These are phyloP conservation scores for Rhizopogon vulgaris DNA, from an alignment of 768 basidiomycete genomes.

Conservation along the genomic window DNA sequence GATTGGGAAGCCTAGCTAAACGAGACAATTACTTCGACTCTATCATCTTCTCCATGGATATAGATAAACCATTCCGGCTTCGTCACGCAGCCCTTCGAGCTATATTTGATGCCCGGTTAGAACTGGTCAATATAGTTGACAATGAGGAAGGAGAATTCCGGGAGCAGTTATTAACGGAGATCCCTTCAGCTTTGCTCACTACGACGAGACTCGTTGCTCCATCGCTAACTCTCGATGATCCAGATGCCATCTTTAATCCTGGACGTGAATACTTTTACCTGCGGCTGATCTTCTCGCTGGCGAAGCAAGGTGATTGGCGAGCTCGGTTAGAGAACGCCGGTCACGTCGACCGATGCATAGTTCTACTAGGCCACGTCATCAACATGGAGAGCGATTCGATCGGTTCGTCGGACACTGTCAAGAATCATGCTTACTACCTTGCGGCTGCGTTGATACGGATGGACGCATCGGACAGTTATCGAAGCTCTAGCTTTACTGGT, in stretches of 20 bases:
- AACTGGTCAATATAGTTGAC: background rate
- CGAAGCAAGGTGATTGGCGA: background rate
- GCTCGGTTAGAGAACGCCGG: background rate
- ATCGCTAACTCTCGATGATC: background rate
- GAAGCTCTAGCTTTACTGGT: background rate
- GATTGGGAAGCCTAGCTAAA: background rate
- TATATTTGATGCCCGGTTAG: background rate
- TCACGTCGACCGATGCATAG: background rate
- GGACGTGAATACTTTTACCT: background rate
- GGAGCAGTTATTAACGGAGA: background rate
- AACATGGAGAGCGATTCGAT: background rate
- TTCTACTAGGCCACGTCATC: background rate
- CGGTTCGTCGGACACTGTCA: background rate
- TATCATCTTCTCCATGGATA: constrained; percentile 1
- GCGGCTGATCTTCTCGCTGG: background rate
- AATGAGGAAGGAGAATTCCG: background rate
- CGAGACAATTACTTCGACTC: background rate
- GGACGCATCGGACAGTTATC: background rate
- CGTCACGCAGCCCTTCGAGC: constrained; percentile 5
- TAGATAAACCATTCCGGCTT: constrained; percentile 1
- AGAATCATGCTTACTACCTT: background rate
- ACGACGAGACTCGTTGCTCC: background rate
- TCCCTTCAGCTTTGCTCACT: background rate
- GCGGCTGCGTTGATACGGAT: background rate
- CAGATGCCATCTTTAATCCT: background rate